These are phyloP conservation scores for Kurtzmaniella quercitrusa DNA, from an alignment of 1,139 yeast genomes.

Conservation along the genomic window DNA sequence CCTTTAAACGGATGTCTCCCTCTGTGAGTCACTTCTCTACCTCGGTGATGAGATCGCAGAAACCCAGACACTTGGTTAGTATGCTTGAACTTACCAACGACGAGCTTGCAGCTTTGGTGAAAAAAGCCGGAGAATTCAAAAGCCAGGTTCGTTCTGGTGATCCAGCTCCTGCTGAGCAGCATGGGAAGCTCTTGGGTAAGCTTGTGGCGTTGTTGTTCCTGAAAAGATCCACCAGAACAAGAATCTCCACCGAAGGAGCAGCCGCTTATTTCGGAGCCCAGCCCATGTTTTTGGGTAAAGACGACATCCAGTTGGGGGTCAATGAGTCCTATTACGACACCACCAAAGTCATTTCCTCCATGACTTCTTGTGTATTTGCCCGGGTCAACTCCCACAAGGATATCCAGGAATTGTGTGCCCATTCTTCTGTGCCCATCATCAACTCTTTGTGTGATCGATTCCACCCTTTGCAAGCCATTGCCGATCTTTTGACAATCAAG, in stretches of 20 bases:
- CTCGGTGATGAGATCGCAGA: background rate
- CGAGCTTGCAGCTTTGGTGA: slow-evolving; percentile 66
- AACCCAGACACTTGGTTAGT: slow-evolving; percentile 70
- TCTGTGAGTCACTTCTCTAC: slow-evolving; percentile 8
- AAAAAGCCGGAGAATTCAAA: slow-evolving; percentile 64
- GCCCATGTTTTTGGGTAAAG: slow-evolving; percentile 94
- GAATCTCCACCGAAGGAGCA: slow-evolving; percentile 94
- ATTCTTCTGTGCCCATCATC: slow-evolving; percentile 84
- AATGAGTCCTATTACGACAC: slow-evolving; percentile 90
- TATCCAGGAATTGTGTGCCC: slow-evolving; percentile 67
- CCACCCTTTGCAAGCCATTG: slow-evolving; percentile 94
- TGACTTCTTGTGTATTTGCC: slow-evolving; percentile 96
- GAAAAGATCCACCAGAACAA: slow-evolving; percentile 91
- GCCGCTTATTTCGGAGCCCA: slow-evolving; percentile 90
- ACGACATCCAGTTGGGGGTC: slow-evolving; percentile 93
- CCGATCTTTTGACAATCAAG: slow-evolving; percentile 82
- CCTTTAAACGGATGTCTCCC: slow-evolving; percentile 11
- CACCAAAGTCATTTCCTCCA: slow-evolving; percentile 82
- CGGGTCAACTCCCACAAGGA: slow-evolving; percentile 85
- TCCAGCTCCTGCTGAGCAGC: slow-evolving; percentile 41
- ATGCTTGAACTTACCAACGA: slow-evolving; percentile 68
- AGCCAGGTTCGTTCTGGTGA: slow-evolving; percentile 49
- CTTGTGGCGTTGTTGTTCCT: slow-evolving; percentile 79
- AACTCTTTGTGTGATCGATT: slow-evolving; percentile 89
- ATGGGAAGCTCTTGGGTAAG: slow-evolving; percentile 67